phyloP scores from a whole-genome alignment of 805 yeast species.

The Candida succiphila region DNA sequence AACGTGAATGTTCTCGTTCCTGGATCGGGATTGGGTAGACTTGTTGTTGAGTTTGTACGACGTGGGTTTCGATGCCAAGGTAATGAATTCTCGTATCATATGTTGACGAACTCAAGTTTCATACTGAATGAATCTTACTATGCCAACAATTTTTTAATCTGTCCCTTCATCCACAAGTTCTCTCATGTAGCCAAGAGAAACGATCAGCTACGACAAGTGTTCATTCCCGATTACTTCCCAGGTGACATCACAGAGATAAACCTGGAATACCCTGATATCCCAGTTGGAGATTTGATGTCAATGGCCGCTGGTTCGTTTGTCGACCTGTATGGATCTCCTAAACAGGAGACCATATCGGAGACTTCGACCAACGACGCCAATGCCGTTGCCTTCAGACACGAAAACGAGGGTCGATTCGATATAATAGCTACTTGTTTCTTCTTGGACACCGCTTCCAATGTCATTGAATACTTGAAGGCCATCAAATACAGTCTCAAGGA shows the following conservation, averaged over 20 bases:
- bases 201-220: slow-evolving; percentile 40
- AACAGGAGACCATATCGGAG: slow-evolving; percentile 22
- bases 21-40: slow-evolving; percentile 56
- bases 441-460: slow-evolving; percentile 52
- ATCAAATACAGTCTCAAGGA: slow-evolving; percentile 33
- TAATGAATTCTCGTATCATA: slow-evolving; percentile 56
- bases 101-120: slow-evolving; percentile 47
- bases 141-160: slow-evolving; percentile 29
- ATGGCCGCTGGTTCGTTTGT: slow-evolving; percentile 68
- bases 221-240: slow-evolving; percentile 44
- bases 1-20: slow-evolving; percentile 41
- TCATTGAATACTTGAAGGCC: slow-evolving; percentile 45
- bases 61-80: slow-evolving; percentile 57
- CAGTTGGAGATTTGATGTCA: slow-evolving; percentile 46
- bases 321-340: slow-evolving; percentile 51
- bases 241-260: slow-evolving; percentile 25
- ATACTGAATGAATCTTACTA: slow-evolving; percentile 37
- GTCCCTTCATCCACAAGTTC: slow-evolving; percentile 46
- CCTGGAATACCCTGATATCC: slow-evolving; percentile 26
- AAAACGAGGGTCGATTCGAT: slow-evolving; percentile 30
- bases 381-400: slow-evolving; percentile 31
- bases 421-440: slow-evolving; percentile 48
- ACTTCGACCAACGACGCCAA: slow-evolving; percentile 25
- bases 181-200: slow-evolving; percentile 34
- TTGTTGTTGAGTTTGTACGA: slow-evolving; percentile 43